Conservation (phyloP, 2,329 filamentous ascomycete genomes). For the Aspergillus sp. region DNA sequence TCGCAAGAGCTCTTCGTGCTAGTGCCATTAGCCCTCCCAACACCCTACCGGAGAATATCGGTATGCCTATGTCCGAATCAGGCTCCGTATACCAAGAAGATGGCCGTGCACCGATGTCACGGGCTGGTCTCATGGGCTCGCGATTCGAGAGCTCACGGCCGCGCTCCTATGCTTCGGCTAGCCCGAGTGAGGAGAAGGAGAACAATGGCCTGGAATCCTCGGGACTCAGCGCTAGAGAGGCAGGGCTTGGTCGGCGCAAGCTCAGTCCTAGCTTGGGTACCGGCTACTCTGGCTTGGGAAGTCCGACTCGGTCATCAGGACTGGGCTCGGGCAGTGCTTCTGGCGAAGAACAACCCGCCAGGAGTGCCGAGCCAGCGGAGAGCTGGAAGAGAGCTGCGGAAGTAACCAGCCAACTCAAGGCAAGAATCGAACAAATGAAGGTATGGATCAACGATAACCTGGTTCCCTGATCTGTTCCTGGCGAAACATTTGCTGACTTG, state of each 20-base stretch:
- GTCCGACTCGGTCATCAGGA: constrained; percentile 40
- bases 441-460: constrained; percentile 30
- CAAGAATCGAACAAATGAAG: constrained; percentile 99
- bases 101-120: constrained; percentile 30
- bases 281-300: constrained; percentile 38
- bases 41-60: constrained; percentile 55
- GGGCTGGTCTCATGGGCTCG: constrained; percentile 39
- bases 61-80: constrained; percentile 53
- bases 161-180: constrained; percentile 46
- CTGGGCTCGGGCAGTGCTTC: constrained; percentile 39
- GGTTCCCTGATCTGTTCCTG: background rate
- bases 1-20: constrained; percentile 53
- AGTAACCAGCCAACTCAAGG: constrained; percentile 95
- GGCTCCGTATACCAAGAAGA: constrained; percentile 44
- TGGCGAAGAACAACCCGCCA: constrained; percentile 36
- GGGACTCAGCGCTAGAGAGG: constrained; percentile 32
- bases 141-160: constrained; percentile 45
- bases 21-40: constrained; percentile 42
- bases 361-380: constrained; percentile 65
- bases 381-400: constrained; percentile 97
- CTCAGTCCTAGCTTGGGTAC: constrained; percentile 46
- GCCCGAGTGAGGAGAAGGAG: constrained; percentile 74
- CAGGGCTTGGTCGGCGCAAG: constrained; percentile 43
- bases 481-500: constrained; percentile 1
- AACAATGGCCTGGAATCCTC: constrained; percentile 54